Evolutionary conservation across 441 rosid genomes (phyloP), one percentile per base, ranked within the genome.

Genomic region (Pelargonium myrrhifolium): DNA sequence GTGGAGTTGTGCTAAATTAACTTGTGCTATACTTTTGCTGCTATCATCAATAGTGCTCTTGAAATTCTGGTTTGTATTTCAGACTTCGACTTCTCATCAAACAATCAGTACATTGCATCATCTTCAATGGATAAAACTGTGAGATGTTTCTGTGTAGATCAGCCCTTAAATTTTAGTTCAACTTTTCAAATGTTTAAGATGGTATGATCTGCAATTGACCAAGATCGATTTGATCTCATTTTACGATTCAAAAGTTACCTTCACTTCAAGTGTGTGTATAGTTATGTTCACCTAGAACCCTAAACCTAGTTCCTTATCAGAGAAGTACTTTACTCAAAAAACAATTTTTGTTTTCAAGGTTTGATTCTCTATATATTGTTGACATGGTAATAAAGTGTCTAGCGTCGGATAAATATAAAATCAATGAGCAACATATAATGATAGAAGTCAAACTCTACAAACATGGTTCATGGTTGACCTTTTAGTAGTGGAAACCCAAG

Each of bases 81-180:
- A 93, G 99, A 93, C 70, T 93, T 93, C 76, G 96, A 90, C 80
- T 90, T 93, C 86, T 81, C 99, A 18, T 90, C 99, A 68, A 93
- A 90, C 83, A 90, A 93, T 80, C 97, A 90, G 67, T 90, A 90
- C 73, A 86, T 93, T 14, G 99, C 99, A 20, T 93, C 99, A 5
- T 81, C 99, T 24, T 90, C 96, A 31, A 65, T 81, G 83, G 99
- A 93, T 79, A 93, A 93, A 85, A 93, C 99, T 73, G 93, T 93
- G 72, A 85, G 96, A 82, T 66, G 11, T 28, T 68, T 67, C 2
- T 26, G 17, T 56, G 18, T 59, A 20, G 18, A 53, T 18, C 31
- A 26, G 3, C 4, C 53, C 53, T 45, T 4, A n/a, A n/a, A 2
- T 17, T 51, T 4, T 9, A 51, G 12, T n/a, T 51, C n/a, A 51